These are phyloP conservation scores for Eucalyptus rudis DNA, from an alignment of 345 rosid species.

Conservation along the genomic window DNA sequence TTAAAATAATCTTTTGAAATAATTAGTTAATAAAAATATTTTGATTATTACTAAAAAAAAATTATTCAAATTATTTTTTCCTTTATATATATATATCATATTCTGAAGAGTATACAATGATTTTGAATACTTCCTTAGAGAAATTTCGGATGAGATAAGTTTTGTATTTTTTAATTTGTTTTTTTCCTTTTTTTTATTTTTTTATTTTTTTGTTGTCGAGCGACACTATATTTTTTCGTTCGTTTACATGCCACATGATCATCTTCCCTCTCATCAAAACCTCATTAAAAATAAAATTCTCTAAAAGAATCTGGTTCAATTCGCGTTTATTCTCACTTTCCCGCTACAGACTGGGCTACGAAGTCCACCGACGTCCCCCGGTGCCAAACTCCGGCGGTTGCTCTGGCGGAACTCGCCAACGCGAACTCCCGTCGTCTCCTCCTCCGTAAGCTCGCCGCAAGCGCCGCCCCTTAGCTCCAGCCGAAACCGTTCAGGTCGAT, in stretches of 20 bases:
- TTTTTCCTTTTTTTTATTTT: neutral
- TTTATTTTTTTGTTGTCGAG: neutral
- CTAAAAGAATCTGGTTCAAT: neutral
- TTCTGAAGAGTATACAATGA: neutral
- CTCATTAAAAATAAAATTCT: neutral
- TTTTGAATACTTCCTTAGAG: neutral
- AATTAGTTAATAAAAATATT: no score
- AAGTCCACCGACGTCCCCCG: neutral
- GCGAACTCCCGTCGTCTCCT: neutral
- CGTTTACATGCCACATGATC: neutral
- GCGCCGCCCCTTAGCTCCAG: constrained; percentile 33
- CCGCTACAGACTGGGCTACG: neutral
- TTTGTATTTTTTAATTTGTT: neutral
- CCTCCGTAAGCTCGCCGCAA: neutral
- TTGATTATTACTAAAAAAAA: no score
- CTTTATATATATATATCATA: neutral
- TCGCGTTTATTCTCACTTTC: neutral
- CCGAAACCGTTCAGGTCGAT: constrained; percentile 75
- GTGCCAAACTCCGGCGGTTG: neutral
- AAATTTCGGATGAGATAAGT: neutral
- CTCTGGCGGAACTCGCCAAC: neutral
- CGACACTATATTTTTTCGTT: neutral
- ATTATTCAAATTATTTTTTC: no score
- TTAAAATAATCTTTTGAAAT: no score
- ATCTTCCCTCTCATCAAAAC: neutral